Conservation (phyloP, 192 early-diverging fungal genomes). For the Haplosporangium gracile region DNA sequence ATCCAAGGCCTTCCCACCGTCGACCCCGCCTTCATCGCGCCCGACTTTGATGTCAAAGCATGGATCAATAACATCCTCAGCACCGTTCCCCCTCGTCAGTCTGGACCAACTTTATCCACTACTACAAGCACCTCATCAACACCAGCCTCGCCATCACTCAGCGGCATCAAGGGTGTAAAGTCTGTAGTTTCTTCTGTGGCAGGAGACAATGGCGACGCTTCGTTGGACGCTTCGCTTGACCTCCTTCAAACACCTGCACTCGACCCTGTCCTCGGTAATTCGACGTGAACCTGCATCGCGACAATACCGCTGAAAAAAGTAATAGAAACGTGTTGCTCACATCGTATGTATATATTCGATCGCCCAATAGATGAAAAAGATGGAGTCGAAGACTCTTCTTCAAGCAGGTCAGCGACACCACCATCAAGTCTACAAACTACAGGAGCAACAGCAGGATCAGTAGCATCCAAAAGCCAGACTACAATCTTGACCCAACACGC, state of each 20-base stretch:
- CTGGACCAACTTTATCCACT: not conserved
- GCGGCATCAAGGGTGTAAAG: constrained; percentile 4
- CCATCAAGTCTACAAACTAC: constrained; percentile 18
- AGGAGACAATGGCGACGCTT: constrained; percentile 27
- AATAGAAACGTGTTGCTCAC: not conserved
- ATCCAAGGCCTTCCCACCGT: not conserved
- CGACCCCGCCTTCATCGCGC: constrained; percentile 48
- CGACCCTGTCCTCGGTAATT: constrained; percentile 47
- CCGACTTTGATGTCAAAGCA: constrained; percentile 72
- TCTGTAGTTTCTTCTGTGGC: constrained; percentile 1
- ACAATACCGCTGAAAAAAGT: not conserved
- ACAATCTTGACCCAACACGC: constrained; percentile 57
- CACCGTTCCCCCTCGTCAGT: constrained; percentile 24
- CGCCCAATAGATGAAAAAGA: constrained; percentile 21
- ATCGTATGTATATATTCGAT: not conserved
- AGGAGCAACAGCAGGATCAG: constrained; percentile 10
- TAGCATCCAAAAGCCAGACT: constrained; percentile 24
- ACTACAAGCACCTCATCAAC: not conserved
- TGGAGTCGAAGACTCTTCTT: constrained; percentile 4
- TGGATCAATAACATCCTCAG: constrained; percentile 74
- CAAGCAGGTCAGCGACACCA: constrained; percentile 12
- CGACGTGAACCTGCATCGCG: not conserved
- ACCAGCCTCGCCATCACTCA: not conserved
- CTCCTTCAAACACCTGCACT: constrained; percentile 48
- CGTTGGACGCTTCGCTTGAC: constrained; percentile 42